A percentile compares a stretch with the other conserved stretches of the same genome.
Evolutionary conservation across 2,329 filamentous ascomycete species (phyloP).

Genomic region (Fusarium anthophilum): DNA sequence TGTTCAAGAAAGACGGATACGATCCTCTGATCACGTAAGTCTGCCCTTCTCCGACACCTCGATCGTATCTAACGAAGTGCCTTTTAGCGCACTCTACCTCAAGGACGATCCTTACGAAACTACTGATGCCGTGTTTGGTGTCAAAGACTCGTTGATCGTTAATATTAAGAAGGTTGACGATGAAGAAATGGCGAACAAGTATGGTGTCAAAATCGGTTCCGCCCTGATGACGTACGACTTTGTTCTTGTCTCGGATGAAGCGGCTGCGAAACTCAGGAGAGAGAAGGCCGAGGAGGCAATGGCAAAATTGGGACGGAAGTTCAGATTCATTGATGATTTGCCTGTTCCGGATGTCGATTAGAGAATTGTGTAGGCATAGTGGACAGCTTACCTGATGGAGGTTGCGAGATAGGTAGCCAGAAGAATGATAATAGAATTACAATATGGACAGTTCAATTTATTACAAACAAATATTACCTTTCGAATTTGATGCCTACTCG

Average conservation of each 20-base stretch:
- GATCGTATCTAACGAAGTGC: background rate
- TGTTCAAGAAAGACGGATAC: conserved; percentile 68
- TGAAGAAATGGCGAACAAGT: conserved; percentile 1
- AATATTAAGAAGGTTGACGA: background rate
- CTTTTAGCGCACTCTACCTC: conserved; percentile 8
- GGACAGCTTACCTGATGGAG: background rate
- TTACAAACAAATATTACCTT: too few species aligned
- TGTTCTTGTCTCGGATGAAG: conserved; percentile 11
- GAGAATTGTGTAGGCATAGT: fast-evolving
- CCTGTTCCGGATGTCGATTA: conserved; percentile 19
- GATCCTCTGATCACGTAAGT: conserved; percentile 26
- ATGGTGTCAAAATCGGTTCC: background rate
- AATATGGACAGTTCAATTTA: background rate
- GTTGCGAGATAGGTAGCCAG: background rate
- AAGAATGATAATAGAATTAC: too few species aligned
- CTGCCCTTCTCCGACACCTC: fast-evolving
- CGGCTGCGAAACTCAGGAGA: conserved; percentile 4
- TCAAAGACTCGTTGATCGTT: conserved; percentile 20
- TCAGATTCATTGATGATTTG: conserved; percentile 10
- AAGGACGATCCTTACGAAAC: conserved; percentile 18
- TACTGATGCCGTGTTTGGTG: conserved; percentile 22
- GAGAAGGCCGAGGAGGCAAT: conserved; percentile 20
- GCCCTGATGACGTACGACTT: conserved; percentile 18
- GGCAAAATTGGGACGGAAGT: conserved; percentile 2
- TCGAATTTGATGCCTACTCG: fast-evolving